phyloP scores from a whole-genome alignment of 345 rosid species.

The Toxicodendron radicans region DNA sequence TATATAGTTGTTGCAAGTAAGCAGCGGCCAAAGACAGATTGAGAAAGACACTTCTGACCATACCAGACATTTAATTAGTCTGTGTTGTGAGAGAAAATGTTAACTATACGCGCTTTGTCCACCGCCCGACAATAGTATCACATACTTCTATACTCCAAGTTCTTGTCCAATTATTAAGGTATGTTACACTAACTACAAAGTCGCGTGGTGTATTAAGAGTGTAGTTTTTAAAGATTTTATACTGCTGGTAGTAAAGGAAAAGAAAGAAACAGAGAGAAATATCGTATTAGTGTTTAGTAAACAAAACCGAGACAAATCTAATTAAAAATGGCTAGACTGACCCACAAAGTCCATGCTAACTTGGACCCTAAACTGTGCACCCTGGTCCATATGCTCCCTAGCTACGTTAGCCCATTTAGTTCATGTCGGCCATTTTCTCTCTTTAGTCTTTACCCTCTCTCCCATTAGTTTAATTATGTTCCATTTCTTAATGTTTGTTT shows the following conservation, averaged over 20 bases:
- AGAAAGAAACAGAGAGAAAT: not conserved
- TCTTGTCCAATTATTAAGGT: conserved; percentile 5
- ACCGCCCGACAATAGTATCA: conserved; percentile 24
- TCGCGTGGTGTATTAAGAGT: conserved; percentile 17
- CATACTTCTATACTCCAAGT: conserved; percentile 18
- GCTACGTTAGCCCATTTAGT: conserved; percentile 24
- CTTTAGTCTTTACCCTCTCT: conserved; percentile 7
- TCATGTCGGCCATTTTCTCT: conserved; percentile 53
- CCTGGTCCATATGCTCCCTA: conserved; percentile 59
- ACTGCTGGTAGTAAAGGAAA: not conserved
- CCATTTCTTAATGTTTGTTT: not conserved
- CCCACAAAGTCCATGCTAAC: conserved; percentile 24
- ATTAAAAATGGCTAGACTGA: conserved; percentile 27
- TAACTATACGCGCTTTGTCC: conserved; percentile 32
- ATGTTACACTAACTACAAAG: conserved; percentile 1
- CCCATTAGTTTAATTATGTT: conserved; percentile 2
- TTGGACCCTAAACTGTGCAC: conserved; percentile 23
- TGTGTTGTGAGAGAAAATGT: conserved; percentile 12
- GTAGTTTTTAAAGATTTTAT: not conserved
- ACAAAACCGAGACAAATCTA: conserved; percentile 46
- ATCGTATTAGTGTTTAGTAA: conserved; percentile 5
- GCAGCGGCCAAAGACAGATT: conserved; percentile 8
- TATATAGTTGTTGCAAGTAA: conserved; percentile 22
- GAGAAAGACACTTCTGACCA: conserved; percentile 28
- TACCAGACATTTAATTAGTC: conserved; percentile 16